Evolutionary conservation across 78 protist genomes (phyloP), one percentile per base, ranked within the genome.

Genomic region (Dictyostelium capitatum): DNA sequence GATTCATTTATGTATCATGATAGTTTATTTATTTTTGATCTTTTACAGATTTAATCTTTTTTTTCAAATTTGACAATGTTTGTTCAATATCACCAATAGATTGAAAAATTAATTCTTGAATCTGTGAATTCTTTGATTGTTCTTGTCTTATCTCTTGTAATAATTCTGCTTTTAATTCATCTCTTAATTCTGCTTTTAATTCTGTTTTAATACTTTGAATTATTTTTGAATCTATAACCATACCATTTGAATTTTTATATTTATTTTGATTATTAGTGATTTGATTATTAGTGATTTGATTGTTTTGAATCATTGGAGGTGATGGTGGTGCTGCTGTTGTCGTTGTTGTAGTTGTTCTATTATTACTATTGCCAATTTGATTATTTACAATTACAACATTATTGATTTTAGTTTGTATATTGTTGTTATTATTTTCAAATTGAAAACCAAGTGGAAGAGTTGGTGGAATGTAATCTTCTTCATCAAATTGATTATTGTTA

Each of bases 391-490:
- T 32, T 69, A 32, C 77, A 69, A 28, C 77, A 32, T 73, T 73
- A 73, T 43, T 73, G 20, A n/a, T 73, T 19, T n/a, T 43, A n/a
- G 23, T 78, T 6, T 54, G 53, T 30, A 11, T 77, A 53, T 53
- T 23, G 23, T 14, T 53, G 25, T 30, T 78, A 19, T 32, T 50
- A 25, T 17, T 78, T 32, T 48, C 62, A 43, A 41, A 43, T 14
- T 20, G 57, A 20, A 72, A 43, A 20, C 43, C 57, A 19, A 54
- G 23, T 20, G 83, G 83, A 43, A 78, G 28, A 30, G 83, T 78
- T 78, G 83, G 69, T 17, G 83, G 70, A 54, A 78, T 25, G 23
- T 48, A 50, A 19, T 78, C 83, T 7, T 53, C 59, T 48, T 54
- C 51, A 12, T n/a, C 30, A 4, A 14, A 14, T 9, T 53, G 57